Base-by-base conservation (phyloP, 2,329 filamentous ascomycete genomes). In the Fusarium nisikadoi region DNA sequence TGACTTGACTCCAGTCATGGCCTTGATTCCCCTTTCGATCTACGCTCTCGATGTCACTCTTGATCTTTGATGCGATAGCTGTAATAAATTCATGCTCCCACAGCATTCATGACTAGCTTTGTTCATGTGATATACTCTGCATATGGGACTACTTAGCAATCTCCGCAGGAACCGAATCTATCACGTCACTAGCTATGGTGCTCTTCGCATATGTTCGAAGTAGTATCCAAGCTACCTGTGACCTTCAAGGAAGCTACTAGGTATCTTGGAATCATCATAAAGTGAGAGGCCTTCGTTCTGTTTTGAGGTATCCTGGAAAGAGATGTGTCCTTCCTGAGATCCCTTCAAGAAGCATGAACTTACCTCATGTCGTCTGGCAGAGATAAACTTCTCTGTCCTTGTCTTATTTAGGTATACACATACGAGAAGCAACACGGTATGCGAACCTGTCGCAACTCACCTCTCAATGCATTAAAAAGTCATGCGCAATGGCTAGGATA, bases 1-100 rank as follows among this genome's bases (percentile, higher is more conserved):
- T 61, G 47, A 52, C 41, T 65, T n/a, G 57, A 60, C 56, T 47
- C 64, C 49, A 39, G 41, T 63, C 60, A 47, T 67, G 33, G 57
- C 41, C 38, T 46, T 50, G 43, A 47, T 42, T 54, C 31, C 27
- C 43, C 41, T 71, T 54, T 55, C 55, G 58, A 64, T 65, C 27
- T 33, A 29, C 31, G 25, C 53, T 46, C 50, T 39, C 33, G 25
- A 52, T 62, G 43, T 45, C 46, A 61, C 49, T 58, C 12, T 50
- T 36, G n/a, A 50, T 50, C 12, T 50, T 25, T 58, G 35, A 43
- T 29, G 25, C 56, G 36, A 54, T 46, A 27, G 25, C 27, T 17
- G 16, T 29, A n/a, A 16, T 50, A 27, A 20, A 6, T 43, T 46
- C 47, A 49, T 57, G 36, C 36, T 23, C n/a, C 16, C 14, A 16